Evolutionary conservation across 2,329 filamentous ascomycete species (phyloP), one percentile per base, ranked within the genome.

Genomic region (Escovopsis sp.): DNA sequence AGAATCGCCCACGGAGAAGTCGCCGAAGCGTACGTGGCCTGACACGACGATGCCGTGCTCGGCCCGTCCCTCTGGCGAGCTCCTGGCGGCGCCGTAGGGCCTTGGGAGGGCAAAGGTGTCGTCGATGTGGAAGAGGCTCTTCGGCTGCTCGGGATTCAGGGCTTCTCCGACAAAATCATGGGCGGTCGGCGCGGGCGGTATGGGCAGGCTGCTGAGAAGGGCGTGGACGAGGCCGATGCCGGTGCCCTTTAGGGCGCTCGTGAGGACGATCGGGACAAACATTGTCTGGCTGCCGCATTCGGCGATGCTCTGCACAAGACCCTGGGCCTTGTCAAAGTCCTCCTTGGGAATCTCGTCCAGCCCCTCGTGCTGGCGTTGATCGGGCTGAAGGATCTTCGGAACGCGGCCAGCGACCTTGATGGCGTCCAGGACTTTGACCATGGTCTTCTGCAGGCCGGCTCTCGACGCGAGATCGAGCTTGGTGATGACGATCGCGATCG

Each of bases 391-490:
- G 39, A 94, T 76, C 37, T 74, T 73, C 1, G 88, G 87, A 34
- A 68, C 72, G 39, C 83, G 73, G 4, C 81, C 80, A 18, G 73
- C 71, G 13, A 70, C 67, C 57, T 94, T 96, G 34, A 96, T 63
- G 2, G 73, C 68, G 1, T 84, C 79, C 23, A 96, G 62, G 2
- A 94, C 62, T 45, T 76, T 82, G 13, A 70, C 70, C 40, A 96
- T 61, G 1, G 74, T 85, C 34, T 71, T 70, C 37, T 76, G 73
- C 8, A 96, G 54, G 9, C 76, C 76, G 10, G 62, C 55, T 43
- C 78, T 86, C 12, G 79, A 87, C 13, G 86, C 85, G 30, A 93
- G 56, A 46, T 98, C 90, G 41, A 92, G 68, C 52, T 96, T 98
- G 1, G 90, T 96, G 39, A 98, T 79, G 17, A 88, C 69, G 10